phyloP scores from a whole-genome alignment of 768 basidiomycete species.

The Suillus placidus region DNA sequence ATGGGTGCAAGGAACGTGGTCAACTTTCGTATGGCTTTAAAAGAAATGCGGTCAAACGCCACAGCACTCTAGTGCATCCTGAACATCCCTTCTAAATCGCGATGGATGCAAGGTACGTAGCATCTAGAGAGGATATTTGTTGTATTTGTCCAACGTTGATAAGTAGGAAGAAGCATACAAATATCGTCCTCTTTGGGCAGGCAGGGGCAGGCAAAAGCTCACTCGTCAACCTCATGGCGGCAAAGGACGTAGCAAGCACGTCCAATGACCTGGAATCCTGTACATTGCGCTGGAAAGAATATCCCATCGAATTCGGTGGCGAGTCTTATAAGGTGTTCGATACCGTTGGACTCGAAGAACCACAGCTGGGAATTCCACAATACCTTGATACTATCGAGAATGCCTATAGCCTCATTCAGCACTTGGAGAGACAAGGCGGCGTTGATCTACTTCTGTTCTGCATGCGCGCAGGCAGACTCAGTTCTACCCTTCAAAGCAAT shows the following conservation, averaged over 20 bases:
- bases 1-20: background rate
- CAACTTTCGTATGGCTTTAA: background rate
- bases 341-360: slow-evolving; percentile 39
- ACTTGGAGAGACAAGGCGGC: slow-evolving; percentile 35
- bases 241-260: slow-evolving; percentile 22
- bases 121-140: background rate
- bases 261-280: slow-evolving; percentile 35
- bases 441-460: slow-evolving; percentile 43
- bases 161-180: slow-evolving; percentile 17
- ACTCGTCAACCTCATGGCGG: slow-evolving; percentile 36
- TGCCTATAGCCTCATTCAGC: slow-evolving; percentile 36
- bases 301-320: slow-evolving; percentile 28
- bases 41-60: background rate
- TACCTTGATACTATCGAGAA: slow-evolving; percentile 32
- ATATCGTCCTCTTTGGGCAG: slow-evolving; percentile 46
- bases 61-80: background rate
- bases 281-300: slow-evolving; percentile 36
- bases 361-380: slow-evolving; percentile 26
- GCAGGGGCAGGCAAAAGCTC: slow-evolving; percentile 39
- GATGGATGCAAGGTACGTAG: background rate
- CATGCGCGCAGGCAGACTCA: slow-evolving; percentile 43
- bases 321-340: slow-evolving; percentile 32
- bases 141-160: background rate
- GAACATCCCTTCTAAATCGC: background rate
- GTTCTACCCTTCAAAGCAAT: slow-evolving; percentile 38